Percentiles rank a stretch among this genome's conserved stretches.
These are phyloP conservation scores for Elsinoe perseae DNA, from an alignment of 2,329 filamentous ascomycete species.

Conservation along the genomic window DNA sequence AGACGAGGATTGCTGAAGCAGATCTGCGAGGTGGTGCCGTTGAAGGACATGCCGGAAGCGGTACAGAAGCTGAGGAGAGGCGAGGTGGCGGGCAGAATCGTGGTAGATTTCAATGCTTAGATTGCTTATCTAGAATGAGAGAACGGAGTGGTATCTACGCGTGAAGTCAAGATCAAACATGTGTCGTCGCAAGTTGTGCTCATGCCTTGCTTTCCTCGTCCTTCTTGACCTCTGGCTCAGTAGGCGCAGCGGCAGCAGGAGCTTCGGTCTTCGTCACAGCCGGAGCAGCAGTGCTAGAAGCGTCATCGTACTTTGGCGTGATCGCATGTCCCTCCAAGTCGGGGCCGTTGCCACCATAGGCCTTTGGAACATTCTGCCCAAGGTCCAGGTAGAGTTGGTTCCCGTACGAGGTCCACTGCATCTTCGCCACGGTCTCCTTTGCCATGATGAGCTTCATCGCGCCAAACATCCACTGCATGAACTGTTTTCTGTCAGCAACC, in stretches of 20 bases:
- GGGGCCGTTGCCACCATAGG: conserved; percentile 68
- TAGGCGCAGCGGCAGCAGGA: conserved; percentile 2
- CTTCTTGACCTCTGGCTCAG: conserved; percentile 2
- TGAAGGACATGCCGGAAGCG: conserved; percentile 39
- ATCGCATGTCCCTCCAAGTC: conserved; percentile 39
- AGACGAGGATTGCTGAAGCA: conserved; percentile 43
- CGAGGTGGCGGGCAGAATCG: conserved; percentile 41
- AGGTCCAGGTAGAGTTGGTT: conserved; percentile 59
- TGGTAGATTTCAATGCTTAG: conserved; percentile 40
- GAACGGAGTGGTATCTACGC: conserved; percentile 16
- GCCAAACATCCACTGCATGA: conserved; percentile 71
- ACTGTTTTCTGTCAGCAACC: not conserved
- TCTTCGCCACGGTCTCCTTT: conserved; percentile 44
- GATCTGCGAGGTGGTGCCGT: conserved; percentile 35
- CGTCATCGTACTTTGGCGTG: conserved; percentile 33
- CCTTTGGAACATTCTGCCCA: conserved; percentile 58
- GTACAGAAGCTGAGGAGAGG: conserved; percentile 39
- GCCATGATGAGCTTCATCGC: conserved; percentile 41
- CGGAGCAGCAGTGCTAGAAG: not conserved
- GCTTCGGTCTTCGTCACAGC: not conserved
- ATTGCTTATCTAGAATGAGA: not conserved
- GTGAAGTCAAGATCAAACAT: not conserved
- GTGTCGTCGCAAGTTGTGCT: not conserved
- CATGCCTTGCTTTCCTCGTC: conserved; percentile 4
- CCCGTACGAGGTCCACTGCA: conserved; percentile 49